These are phyloP conservation scores for Vaccinium darrowii DNA, from an alignment of 148 eudicot genomes.

Conservation along the genomic window DNA sequence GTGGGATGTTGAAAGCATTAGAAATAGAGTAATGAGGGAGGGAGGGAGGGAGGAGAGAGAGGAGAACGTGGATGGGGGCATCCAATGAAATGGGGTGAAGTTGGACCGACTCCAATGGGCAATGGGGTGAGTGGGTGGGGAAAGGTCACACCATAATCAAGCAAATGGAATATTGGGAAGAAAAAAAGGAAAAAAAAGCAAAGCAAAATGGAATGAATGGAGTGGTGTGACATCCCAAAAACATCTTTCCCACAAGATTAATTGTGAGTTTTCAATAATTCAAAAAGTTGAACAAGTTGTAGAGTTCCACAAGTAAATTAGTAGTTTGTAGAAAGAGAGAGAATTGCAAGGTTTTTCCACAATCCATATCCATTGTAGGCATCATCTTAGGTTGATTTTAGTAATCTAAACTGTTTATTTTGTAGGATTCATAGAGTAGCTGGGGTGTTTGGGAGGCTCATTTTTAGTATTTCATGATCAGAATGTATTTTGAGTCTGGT, in stretches of 20 bases:
- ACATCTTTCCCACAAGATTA: background rate
- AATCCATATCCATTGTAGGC: no score
- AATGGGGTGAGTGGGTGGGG: background rate
- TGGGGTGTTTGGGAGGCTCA: no score
- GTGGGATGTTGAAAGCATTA: constrained; percentile 29
- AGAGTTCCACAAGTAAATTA: no score
- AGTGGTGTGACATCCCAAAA: background rate
- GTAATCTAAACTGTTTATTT: no score
- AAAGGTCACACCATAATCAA: background rate
- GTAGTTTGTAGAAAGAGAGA: no score
- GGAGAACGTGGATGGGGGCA: background rate
- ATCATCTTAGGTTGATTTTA: no score
- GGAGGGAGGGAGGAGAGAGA: background rate
- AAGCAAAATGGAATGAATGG: background rate
- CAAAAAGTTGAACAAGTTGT: no score
- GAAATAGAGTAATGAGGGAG: constrained; percentile 7
- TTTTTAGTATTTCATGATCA: no score
- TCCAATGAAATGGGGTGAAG: background rate
- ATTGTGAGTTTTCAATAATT: no score
- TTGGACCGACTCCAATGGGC: background rate
- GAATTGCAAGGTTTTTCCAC: no score
- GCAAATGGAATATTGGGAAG: constrained; percentile 1
- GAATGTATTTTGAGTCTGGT: no score
- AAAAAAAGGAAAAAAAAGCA: background rate
- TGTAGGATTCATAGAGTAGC: no score